Conservation (phyloP, 2,329 filamentous ascomycete species). For the Botryotinia narcissicola region DNA sequence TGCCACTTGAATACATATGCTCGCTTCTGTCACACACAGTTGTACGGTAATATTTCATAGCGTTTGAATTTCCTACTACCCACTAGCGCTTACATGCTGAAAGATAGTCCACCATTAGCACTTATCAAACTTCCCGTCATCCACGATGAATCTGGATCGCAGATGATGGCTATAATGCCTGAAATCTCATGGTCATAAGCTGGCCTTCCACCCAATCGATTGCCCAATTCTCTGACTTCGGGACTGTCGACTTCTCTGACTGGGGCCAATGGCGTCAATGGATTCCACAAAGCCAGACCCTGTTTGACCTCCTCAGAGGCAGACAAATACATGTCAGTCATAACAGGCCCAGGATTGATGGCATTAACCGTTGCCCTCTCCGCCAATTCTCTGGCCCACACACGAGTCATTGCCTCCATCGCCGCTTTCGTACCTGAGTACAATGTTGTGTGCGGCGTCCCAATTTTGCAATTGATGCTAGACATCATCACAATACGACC, state of each 20-base stretch:
- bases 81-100: slow-evolving; percentile 2
- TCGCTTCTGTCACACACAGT: not conserved
- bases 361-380: slow-evolving; percentile 13
- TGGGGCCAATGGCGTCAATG: slow-evolving; percentile 33
- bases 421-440: slow-evolving; percentile 65
- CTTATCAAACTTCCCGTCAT: slow-evolving; percentile 11
- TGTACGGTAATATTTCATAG: not conserved
- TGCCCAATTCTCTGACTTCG: slow-evolving; percentile 19
- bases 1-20: not conserved
- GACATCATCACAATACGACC: slow-evolving; percentile 61
- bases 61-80: not conserved
- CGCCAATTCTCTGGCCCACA: slow-evolving; percentile 16
- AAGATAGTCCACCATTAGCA: slow-evolving; percentile 12
- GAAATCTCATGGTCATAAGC: slow-evolving; percentile 22
- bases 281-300: slow-evolving; percentile 58
- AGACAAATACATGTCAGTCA: slow-evolving; percentile 21
- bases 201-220: slow-evolving; percentile 27
- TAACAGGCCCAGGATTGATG: slow-evolving; percentile 17
- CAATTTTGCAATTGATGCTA: slow-evolving; percentile 54
- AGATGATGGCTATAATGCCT: slow-evolving; percentile 18
- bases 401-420: slow-evolving; percentile 60
- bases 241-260: slow-evolving; percentile 15
- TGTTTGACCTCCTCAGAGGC: slow-evolving; percentile 57
- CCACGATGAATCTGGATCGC: slow-evolving; percentile 17
- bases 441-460: slow-evolving; percentile 54